Evolutionary conservation across 2,329 filamentous ascomycete genomes (phyloP), one percentile per base, ranked within the genome.

Genomic region (Aspergillus persii): DNA sequence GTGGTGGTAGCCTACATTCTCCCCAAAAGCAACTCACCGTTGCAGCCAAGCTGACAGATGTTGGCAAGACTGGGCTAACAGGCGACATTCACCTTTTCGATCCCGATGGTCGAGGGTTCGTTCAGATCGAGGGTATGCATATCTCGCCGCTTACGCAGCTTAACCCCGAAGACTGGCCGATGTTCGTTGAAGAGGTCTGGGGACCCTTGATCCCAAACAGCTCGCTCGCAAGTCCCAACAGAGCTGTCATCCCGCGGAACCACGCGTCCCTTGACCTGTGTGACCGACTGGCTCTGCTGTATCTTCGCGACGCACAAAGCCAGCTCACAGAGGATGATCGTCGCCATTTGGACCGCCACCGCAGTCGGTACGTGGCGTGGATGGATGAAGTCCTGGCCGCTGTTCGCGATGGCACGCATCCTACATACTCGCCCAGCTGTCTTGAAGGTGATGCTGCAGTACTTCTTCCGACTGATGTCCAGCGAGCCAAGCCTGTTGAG

Each of bases 51-150:
- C 3, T 60, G n/a, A 23, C 46, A 3, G n/a, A 56, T 11, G 39
- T 47, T 18, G 46, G 30, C 5, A 44, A 27, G 8, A 29, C 23
- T 26, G 49, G 50, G 3, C 33, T 57, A 4, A 29, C 41, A 12
- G 58, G 58, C n/a, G 58, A 60, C 46, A 36, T 60, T 2, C 39
- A 54, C n/a, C 18, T 60, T 9, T 60, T 60, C 46, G 18, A 48
- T 6, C 1, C 2, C 4, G 26, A 54, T 1, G 58, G 58, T 11
- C 29, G 33, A 27, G 44, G 52, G 0, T 11, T 57, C 5, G 58
- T 57, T 2, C 58, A 60, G 33, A 39, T 60, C 3, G 58, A 60
- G 3, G 54, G 58, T 7, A 36, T 53, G 12, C 23, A 53, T 1
- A 29, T 56, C 8, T 7, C 50, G 2, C 54, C 49, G 4, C 53